Evolutionary conservation across 1,284 basidiomycete species (phyloP).

Genomic region (Takashimella koratensis): DNA sequence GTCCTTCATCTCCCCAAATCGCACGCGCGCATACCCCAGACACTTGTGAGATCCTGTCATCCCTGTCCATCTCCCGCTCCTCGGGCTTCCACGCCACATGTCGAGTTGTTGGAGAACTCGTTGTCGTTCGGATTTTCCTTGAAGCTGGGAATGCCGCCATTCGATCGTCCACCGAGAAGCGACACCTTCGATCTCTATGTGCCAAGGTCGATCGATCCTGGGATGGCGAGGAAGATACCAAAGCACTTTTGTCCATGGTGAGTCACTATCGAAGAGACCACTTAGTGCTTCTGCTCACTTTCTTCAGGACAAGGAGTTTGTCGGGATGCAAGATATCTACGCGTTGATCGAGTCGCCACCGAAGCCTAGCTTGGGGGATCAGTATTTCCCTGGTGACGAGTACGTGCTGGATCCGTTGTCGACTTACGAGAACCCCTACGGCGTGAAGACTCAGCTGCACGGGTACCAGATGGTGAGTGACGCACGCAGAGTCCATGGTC

Average conservation of each 20-base stretch:
- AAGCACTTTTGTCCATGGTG: not conserved
- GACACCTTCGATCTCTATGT: not conserved
- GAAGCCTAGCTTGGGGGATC: constrained; percentile 13
- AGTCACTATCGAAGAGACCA: not conserved
- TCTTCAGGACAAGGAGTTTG: constrained; percentile 2
- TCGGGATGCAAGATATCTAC: constrained; percentile 31
- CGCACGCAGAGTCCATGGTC: not conserved
- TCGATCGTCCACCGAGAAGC: not conserved
- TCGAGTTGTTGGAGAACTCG: not conserved
- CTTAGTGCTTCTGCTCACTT: not conserved
- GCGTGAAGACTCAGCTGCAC: constrained; percentile 32
- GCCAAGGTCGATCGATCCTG: not conserved
- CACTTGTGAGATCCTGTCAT: not conserved
- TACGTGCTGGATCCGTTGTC: constrained; percentile 22
- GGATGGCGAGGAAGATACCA: not conserved
- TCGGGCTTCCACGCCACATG: not conserved
- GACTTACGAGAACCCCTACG: constrained; percentile 27
- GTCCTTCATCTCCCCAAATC: no score
- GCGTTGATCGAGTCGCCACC: constrained; percentile 29
- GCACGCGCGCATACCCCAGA: no score
- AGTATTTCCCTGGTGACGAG: constrained; percentile 16
- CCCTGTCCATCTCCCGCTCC: not conserved
- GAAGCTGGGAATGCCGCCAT: not conserved
- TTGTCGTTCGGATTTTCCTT: not conserved
- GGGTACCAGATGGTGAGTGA: constrained; percentile 40